phyloP scores from a whole-genome alignment of 2,329 filamentous ascomycete species.

The Colletotrichum sp. region DNA sequence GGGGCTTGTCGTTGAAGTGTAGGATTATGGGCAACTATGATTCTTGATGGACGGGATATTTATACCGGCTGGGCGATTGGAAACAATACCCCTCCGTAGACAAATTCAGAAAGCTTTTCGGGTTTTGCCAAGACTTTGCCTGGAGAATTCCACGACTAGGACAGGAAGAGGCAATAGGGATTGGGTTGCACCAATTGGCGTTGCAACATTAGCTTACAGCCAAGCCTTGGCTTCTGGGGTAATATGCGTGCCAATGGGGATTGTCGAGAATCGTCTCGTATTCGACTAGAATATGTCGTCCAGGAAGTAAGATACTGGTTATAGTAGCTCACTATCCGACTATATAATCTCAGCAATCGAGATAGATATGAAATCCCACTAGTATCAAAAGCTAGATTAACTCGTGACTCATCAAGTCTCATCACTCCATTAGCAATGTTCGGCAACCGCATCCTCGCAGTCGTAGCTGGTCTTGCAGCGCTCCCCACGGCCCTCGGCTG shows the following conservation, averaged over 20 bases:
- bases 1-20: not conserved
- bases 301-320: rapidly evolving
- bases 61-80: not conserved
- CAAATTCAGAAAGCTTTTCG: not conserved
- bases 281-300: not conserved
- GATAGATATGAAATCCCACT: rapidly evolving
- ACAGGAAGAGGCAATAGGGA: not conserved
- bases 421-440: not conserved
- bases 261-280: not conserved
- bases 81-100: not conserved
- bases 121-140: not conserved
- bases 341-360: not conserved
- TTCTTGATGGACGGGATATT: not conserved
- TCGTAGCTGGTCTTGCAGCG: not conserved
- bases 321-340: rapidly evolving
- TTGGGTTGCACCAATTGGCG: not conserved
- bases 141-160: not conserved
- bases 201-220: not conserved
- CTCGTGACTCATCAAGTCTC: not conserved
- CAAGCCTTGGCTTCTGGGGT: not conserved
- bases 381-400: not conserved
- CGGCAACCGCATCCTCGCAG: not conserved
- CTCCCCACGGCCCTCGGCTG: conserved; percentile 25
- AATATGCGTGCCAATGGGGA: not conserved
- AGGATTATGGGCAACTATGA: not conserved